phyloP scores from a whole-genome alignment of 495 filamentous ascomycete genomes.

The Cladorrhinum samala region DNA sequence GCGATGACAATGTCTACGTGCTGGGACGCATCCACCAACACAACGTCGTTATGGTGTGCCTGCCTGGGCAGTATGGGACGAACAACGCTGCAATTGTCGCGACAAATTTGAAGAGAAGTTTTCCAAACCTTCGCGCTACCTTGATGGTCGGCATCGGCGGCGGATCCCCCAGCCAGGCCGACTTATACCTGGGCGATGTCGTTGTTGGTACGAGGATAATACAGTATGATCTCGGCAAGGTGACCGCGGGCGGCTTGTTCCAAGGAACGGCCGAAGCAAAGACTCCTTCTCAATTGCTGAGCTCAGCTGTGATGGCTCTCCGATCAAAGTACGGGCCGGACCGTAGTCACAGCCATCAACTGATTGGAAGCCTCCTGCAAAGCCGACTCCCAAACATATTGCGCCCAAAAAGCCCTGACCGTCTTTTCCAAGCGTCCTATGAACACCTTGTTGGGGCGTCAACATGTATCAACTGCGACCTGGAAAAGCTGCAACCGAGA shows the following conservation, averaged over 20 bases:
- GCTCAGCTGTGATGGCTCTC: slow-evolving; percentile 6
- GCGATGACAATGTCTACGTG: slow-evolving; percentile 30
- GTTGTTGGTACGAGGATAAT: slow-evolving; percentile 41
- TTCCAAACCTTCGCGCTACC: slow-evolving; percentile 9
- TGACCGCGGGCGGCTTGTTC: slow-evolving; percentile 1
- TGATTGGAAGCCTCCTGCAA: slow-evolving; percentile 7
- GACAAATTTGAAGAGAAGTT: slow-evolving; percentile 30
- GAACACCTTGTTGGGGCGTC: slow-evolving; percentile 6
- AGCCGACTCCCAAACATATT: slow-evolving; percentile 8
- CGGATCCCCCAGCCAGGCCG: slow-evolving; percentile 30
- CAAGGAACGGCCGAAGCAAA: slow-evolving; percentile 5
- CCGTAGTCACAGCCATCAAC: slow-evolving; percentile 2
- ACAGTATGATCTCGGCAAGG: slow-evolving; percentile 30
- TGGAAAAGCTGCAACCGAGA: slow-evolving; percentile 7
- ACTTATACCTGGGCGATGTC: slow-evolving; percentile 41
- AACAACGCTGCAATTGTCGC: slow-evolving; percentile 31
- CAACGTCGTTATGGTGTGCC: slow-evolving; percentile 40
- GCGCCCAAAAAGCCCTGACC: slow-evolving; percentile 3
- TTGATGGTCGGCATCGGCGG: slow-evolving; percentile 44
- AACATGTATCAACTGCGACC: slow-evolving; percentile 7
- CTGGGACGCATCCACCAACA: slow-evolving; percentile 33
- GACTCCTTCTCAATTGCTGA: slow-evolving; percentile 7
- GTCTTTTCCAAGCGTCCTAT: slow-evolving; percentile 7
- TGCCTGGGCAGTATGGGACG: slow-evolving; percentile 30
- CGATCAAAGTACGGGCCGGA: slow-evolving; percentile 3